phyloP scores from a whole-genome alignment of 257 asterid species.

The Solanum chilense region DNA sequence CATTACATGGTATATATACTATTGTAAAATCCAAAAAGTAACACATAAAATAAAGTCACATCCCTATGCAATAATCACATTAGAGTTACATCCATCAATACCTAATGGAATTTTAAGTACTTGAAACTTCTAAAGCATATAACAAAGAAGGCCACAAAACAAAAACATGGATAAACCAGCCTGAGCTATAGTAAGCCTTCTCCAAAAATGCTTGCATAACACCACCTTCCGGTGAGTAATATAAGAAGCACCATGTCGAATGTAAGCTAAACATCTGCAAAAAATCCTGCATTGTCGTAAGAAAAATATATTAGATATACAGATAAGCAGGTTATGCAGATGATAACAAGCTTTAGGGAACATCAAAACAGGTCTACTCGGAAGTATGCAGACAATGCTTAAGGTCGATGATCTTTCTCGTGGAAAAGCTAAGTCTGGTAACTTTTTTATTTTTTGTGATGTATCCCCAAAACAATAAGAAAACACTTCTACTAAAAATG shows the following conservation, averaged over 20 bases:
- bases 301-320: background rate
- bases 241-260: background rate
- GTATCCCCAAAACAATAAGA: background rate
- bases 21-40: background rate
- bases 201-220: background rate
- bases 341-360: background rate
- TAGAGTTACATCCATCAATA: background rate
- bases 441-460: background rate
- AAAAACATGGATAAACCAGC: background rate
- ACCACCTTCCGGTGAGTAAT: background rate
- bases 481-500: background rate
- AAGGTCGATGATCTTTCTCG: background rate
- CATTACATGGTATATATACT: background rate
- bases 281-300: background rate
- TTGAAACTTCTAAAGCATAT: background rate
- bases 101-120: background rate
- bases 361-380: background rate
- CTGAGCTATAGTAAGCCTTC: background rate
- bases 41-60: background rate
- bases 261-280: background rate
- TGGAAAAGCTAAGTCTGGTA: background rate
- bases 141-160: background rate
- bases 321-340: background rate
- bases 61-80: background rate
- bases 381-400: background rate